Evolutionary conservation across 495 filamentous ascomycete species (phyloP).

Genomic region (Sphaerosporella brunnea): DNA sequence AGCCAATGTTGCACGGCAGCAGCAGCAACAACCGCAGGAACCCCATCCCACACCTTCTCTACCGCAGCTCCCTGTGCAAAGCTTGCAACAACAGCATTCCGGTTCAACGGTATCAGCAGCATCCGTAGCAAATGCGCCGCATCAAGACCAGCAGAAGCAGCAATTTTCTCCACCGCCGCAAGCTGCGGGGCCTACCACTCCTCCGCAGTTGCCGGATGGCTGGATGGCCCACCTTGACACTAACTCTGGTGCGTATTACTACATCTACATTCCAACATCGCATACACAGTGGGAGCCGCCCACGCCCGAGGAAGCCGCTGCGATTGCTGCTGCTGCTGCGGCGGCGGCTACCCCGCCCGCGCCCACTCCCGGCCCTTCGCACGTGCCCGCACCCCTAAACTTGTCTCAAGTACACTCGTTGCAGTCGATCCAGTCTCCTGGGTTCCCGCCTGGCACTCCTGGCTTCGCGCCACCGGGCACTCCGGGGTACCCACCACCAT

Average conservation of each 20-base stretch:
- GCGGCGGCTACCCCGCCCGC: conserved; percentile 58
- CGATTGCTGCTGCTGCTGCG: conserved; percentile 42
- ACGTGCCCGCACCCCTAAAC: conserved; percentile 29
- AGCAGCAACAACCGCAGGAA: conserved; percentile 24
- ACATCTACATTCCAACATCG: conserved; percentile 90
- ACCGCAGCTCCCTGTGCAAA: conserved; percentile 11
- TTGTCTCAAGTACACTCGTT: neutral
- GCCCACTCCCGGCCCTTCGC: conserved; percentile 8
- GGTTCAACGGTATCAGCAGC: conserved; percentile 1
- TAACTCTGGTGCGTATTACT: conserved; percentile 94
- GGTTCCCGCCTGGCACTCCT: conserved; percentile 5
- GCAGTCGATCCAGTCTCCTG: conserved; percentile 29
- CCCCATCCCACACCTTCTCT: neutral
- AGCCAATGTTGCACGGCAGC: conserved; percentile 12
- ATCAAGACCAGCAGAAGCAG: conserved; percentile 2
- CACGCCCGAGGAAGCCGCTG: conserved; percentile 42
- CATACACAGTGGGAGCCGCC: conserved; percentile 98
- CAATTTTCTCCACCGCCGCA: conserved; percentile 34
- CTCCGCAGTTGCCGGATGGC: conserved; percentile 90
- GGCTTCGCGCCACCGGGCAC: conserved; percentile 42
- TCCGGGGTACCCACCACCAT: conserved; percentile 26
- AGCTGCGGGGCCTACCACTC: conserved; percentile 48
- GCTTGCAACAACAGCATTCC: conserved; percentile 27
- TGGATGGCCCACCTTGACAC: conserved; percentile 97
- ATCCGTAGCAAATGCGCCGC: conserved; percentile 1